phyloP scores from a whole-genome alignment of 192 early-diverging fungal species.

The Dissophora ornata region DNA sequence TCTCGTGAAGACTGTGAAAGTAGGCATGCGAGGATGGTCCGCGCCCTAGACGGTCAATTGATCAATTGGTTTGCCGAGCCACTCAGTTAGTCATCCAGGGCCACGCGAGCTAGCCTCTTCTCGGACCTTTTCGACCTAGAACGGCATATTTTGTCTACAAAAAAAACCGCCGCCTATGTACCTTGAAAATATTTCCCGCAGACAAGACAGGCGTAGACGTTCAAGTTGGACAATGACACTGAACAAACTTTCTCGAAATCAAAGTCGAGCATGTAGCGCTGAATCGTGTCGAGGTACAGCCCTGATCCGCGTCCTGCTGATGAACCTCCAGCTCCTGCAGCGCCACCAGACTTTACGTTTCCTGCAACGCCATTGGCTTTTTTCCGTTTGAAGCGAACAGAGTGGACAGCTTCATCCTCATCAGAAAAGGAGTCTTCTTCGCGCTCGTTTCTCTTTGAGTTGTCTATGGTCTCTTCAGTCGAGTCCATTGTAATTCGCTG shows the following conservation, averaged over 20 bases:
- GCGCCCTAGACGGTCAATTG: conserved; percentile 66
- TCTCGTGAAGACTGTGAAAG: conserved; percentile 93
- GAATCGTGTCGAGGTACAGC: conserved; percentile 64
- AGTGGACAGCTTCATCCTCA: conserved; percentile 48
- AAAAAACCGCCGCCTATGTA: no score
- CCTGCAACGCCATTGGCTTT: conserved; percentile 3
- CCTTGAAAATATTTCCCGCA: conserved; percentile 97
- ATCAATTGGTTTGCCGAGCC: neutral
- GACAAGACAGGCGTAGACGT: conserved; percentile 96
- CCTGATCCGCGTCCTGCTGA: conserved; percentile 30
- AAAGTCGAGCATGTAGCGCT: conserved; percentile 91
- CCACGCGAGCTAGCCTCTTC: no score
- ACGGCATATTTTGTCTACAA: no score
- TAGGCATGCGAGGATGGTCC: conserved; percentile 93
- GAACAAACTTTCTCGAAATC: conserved; percentile 99
- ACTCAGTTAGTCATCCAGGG: neutral
- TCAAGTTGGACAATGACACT: conserved; percentile 91
- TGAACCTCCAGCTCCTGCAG: neutral
- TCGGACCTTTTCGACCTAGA: no score
- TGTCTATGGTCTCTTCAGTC: conserved; percentile 10
- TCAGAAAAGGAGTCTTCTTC: conserved; percentile 31
- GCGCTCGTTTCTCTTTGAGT: conserved; percentile 19
- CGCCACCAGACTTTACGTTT: neutral
- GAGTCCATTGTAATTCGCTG: conserved; percentile 13
- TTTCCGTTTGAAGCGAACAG: conserved; percentile 43